These are phyloP conservation scores for Xylariaceae sp. DNA, from an alignment of 2,329 filamentous ascomycete genomes.

Conservation along the genomic window DNA sequence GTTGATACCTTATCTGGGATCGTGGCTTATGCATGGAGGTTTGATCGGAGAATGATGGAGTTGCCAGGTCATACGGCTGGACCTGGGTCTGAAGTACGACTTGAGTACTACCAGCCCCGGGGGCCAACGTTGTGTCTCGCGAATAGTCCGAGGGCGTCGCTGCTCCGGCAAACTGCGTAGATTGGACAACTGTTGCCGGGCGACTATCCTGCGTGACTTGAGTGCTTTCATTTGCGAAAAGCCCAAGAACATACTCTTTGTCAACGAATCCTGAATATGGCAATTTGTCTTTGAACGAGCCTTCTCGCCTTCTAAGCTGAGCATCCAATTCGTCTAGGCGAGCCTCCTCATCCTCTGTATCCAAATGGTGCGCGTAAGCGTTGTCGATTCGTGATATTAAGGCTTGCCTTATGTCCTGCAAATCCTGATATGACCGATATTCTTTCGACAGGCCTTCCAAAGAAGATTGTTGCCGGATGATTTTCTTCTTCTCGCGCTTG, in stretches of 20 bases:
- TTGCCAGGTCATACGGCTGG: conserved; percentile 18
- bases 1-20: too few relatives aligned
- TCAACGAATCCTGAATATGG: conserved; percentile 42
- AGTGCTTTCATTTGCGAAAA: conserved; percentile 30
- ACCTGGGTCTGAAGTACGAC: conserved; percentile 51
- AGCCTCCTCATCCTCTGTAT: conserved; percentile 48
- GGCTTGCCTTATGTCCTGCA: conserved; percentile 40
- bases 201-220: conserved; percentile 18
- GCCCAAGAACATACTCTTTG: conserved; percentile 12
- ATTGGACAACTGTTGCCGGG: conserved; percentile 34
- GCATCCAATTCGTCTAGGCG: conserved; percentile 45
- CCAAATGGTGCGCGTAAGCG: conserved; percentile 45
- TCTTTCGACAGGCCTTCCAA: conserved; percentile 37
- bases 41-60: background rate
- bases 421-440: conserved; percentile 37
- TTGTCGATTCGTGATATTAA: conserved; percentile 44
- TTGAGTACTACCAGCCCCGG: conserved; percentile 32
- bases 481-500: conserved; percentile 44
- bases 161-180: conserved; percentile 37
- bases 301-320: conserved; percentile 40
- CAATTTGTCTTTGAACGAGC: conserved; percentile 36
- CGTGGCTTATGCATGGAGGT: too few relatives aligned
- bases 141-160: conserved; percentile 26
- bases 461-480: conserved; percentile 42
- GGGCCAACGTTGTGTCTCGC: conserved; percentile 25